Evolutionary conservation across 169 alveolate genomes (phyloP).

Genomic region (Cryptosporidium xiaoi): DNA sequence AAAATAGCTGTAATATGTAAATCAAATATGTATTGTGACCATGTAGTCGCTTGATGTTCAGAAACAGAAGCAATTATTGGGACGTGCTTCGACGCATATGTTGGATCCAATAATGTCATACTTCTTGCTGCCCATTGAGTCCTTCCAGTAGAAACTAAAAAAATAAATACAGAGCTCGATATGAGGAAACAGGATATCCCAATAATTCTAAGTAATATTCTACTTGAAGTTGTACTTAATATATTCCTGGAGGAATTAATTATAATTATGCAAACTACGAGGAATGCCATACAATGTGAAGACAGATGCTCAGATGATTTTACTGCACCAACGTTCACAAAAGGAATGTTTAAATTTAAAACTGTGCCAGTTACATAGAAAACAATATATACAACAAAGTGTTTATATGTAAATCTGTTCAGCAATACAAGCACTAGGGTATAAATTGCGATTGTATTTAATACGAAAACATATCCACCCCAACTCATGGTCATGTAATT

Average conservation of each 20-base stretch:
- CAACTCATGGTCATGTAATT: constrained; percentile 96
- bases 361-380: constrained; percentile 93
- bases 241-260: constrained; percentile 39
- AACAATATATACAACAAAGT: constrained; percentile 90
- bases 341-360: constrained; percentile 95
- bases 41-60: constrained; percentile 99
- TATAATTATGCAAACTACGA: constrained; percentile 80
- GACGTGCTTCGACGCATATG: constrained; percentile 94
- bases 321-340: constrained; percentile 91
- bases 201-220: constrained; percentile 12
- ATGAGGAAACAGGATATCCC: constrained; percentile 16
- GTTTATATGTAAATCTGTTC: constrained; percentile 87
- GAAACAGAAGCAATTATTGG: constrained; percentile 98
- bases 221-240: constrained; percentile 42
- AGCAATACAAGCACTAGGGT: constrained; percentile 91
- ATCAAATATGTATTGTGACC: constrained; percentile 92
- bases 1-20: constrained; percentile 86
- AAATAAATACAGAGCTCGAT: constrained; percentile 15
- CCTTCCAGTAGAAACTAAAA: constrained; percentile 81
- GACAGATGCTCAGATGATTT: constrained; percentile 95
- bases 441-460: constrained; percentile 94
- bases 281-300: constrained; percentile 92
- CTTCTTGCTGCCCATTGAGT: constrained; percentile 95
- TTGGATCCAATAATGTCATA: constrained; percentile 95
- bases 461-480: constrained; percentile 99